Evolutionary conservation across 768 basidiomycete genomes (phyloP).

Genomic region (Boletus bicolor): DNA sequence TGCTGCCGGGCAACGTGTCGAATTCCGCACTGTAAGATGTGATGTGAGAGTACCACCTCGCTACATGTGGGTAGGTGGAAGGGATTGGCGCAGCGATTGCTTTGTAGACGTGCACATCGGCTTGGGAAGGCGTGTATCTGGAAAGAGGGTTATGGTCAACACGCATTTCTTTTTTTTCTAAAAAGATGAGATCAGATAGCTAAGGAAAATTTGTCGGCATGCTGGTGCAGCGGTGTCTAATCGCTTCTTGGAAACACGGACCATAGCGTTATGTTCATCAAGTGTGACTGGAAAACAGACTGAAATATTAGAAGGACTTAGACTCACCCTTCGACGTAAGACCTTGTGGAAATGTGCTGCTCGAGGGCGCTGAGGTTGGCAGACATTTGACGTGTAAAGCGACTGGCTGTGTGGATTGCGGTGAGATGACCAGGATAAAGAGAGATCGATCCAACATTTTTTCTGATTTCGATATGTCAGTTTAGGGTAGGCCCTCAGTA

Average conservation of each 20-base stretch:
- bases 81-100: constrained; percentile 67
- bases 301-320: constrained; percentile 4
- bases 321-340: constrained; percentile 90
- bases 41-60: constrained; percentile 95
- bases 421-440: constrained; percentile 29
- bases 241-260: constrained; percentile 97
- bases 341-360: constrained; percentile 79
- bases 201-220: constrained; percentile 73
- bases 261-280: constrained; percentile 83
- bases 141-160: constrained; percentile 12
- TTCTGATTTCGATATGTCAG: constrained; percentile 14
- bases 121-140: constrained; percentile 90
- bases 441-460: constrained; percentile 25
- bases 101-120: constrained; percentile 91
- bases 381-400: constrained; percentile 48
- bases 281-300: constrained; percentile 17
- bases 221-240: constrained; percentile 81
- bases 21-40: constrained; percentile 80
- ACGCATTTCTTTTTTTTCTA: not conserved
- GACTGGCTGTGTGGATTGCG: constrained; percentile 1
- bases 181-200: constrained; percentile 56
- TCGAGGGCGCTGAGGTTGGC: constrained; percentile 73
- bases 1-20: constrained; percentile 77
- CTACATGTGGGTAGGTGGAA: constrained; percentile 63
- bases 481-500: constrained; percentile 33